phyloP scores from a whole-genome alignment of 371 early-diverging fungal species.

The Syncephalastrum contaminatum region DNA sequence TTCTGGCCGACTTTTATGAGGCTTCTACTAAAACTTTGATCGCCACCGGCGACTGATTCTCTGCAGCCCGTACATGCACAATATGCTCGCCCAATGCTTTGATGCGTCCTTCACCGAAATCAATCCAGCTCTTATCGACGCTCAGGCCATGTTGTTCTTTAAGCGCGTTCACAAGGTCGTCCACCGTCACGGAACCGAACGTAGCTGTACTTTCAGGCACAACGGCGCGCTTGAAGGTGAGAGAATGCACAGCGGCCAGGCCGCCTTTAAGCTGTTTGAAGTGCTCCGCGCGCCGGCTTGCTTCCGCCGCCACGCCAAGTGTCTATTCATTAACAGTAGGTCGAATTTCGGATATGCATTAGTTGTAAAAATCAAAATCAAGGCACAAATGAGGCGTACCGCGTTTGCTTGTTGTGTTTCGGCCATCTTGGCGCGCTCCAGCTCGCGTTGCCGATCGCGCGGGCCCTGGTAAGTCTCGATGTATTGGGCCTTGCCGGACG shows the following conservation, averaged over 20 bases:
- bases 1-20: conserved; percentile 16
- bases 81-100: conserved; percentile 43
- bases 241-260: conserved; percentile 22
- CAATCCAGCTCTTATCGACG: conserved; percentile 38
- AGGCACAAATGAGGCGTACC: too few species aligned
- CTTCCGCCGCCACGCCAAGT: background rate
- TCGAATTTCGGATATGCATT: too few species aligned
- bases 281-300: conserved; percentile 10
- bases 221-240: conserved; percentile 40
- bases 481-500: conserved; percentile 44
- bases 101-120: conserved; percentile 44
- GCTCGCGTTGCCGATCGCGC: conserved; percentile 21
- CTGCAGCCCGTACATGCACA: conserved; percentile 27
- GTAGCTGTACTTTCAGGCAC: conserved; percentile 42
- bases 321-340: too few species aligned
- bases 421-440: too few species aligned
- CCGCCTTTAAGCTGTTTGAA: conserved; percentile 18
- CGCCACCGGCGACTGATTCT: conserved; percentile 10
- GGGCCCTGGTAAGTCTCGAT: conserved; percentile 20
- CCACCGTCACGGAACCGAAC: conserved; percentile 54
- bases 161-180: conserved; percentile 39
- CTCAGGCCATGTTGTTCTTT: conserved; percentile 35
- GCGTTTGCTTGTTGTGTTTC: too few species aligned
- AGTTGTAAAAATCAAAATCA: too few species aligned
- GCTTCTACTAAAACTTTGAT: conserved; percentile 33